Conservation (phyloP, 1,284 basidiomycete species). For the Meripilus lineatus region DNA sequence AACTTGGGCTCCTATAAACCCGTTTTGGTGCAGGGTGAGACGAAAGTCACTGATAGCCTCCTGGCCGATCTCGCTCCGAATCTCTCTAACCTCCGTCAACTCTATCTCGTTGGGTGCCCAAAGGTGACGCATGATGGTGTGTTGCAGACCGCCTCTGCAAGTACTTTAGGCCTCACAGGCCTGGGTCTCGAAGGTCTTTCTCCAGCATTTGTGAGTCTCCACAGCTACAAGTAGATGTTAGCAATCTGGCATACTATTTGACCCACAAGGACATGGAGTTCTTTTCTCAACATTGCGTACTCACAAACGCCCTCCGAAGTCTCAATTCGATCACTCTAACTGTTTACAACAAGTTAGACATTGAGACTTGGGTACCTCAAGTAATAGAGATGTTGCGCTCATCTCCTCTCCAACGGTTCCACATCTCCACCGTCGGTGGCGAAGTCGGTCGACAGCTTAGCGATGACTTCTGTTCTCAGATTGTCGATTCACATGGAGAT, state of each 20-base stretch:
- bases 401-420: conserved; percentile 51
- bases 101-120: conserved; percentile 60
- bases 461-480: conserved; percentile 43
- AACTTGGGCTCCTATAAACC: no score
- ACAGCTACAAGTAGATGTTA: no score
- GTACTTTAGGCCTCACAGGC: conserved; percentile 38
- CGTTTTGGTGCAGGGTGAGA: no score
- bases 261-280: conserved; percentile 44
- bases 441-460: conserved; percentile 34
- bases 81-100: conserved; percentile 44
- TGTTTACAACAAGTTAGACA: conserved; percentile 31
- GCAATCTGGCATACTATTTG: no score
- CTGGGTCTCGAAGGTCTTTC: conserved; percentile 66
- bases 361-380: conserved; percentile 38
- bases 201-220: conserved; percentile 46
- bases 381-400: conserved; percentile 40
- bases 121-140: conserved; percentile 63
- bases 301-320: conserved; percentile 31
- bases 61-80: conserved; percentile 44
- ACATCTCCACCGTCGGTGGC: conserved; percentile 52
- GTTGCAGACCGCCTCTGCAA: conserved; percentile 40
- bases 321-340: conserved; percentile 59
- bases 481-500: conserved; percentile 45
- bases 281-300: conserved; percentile 38
- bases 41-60: conserved; percentile 54